Conservation (phyloP, 2,329 filamentous ascomycete genomes). For the Aquanectria penicillioides region DNA sequence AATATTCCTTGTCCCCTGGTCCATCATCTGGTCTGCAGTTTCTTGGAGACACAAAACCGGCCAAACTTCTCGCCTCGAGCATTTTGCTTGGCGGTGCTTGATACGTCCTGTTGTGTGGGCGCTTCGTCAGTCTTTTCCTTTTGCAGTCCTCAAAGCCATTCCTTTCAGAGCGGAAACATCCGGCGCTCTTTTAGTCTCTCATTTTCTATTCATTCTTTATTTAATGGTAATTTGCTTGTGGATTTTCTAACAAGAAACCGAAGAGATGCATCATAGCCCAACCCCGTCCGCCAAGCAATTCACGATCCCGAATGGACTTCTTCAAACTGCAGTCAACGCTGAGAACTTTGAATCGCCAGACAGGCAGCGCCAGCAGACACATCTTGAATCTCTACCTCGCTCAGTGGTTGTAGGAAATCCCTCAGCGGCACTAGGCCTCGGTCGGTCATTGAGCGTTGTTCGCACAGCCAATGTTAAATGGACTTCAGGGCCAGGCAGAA, state of each 20-base stretch:
- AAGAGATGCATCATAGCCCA: neutral
- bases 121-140: neutral
- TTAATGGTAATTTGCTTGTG: neutral
- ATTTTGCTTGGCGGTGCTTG: neutral
- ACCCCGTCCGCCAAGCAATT: slow-evolving; percentile 1
- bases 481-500: slow-evolving; percentile 12
- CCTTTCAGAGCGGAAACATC: neutral
- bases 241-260: no score
- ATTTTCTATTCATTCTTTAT: neutral
- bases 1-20: neutral
- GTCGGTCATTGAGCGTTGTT: slow-evolving; percentile 19
- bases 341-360: slow-evolving; percentile 3
- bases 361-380: neutral
- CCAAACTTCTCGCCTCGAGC: neutral
- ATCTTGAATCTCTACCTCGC: slow-evolving; percentile 5
- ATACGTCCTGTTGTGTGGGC: neutral
- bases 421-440: neutral
- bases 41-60: neutral
- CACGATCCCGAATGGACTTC: slow-evolving; percentile 12
- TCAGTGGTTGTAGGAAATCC: slow-evolving; percentile 13
- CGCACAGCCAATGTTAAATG: slow-evolving; percentile 15
- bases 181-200: neutral
- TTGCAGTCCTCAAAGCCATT: neutral
- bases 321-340: slow-evolving; percentile 6
- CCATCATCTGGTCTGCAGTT: neutral